phyloP scores from a whole-genome alignment of 768 basidiomycete species.

The Pleurotus sapidus region DNA sequence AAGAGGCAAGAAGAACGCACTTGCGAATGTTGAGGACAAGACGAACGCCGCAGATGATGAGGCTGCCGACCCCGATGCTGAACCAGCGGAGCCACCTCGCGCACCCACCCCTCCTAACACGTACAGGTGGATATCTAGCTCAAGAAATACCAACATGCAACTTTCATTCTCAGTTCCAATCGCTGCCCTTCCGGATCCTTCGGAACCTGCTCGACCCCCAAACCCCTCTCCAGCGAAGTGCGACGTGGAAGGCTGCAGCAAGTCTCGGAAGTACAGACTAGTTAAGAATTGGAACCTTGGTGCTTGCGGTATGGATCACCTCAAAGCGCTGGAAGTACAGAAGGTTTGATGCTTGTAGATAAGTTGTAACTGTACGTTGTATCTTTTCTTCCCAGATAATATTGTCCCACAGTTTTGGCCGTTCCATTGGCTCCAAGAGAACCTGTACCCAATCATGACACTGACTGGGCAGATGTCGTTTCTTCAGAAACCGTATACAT shows the following conservation, averaged over 20 bases:
- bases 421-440: no score
- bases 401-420: no score
- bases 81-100: slow-evolving; percentile 32
- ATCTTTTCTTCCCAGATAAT: no score
- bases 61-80: slow-evolving; percentile 26
- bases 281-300: slow-evolving; percentile 61
- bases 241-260: slow-evolving; percentile 55
- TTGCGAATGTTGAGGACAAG: slow-evolving; percentile 45
- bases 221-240: slow-evolving; percentile 31
- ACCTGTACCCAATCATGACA: no score
- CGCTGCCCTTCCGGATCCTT: slow-evolving; percentile 11
- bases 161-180: slow-evolving; percentile 57
- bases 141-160: slow-evolving; percentile 35
- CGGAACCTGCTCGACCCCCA: slow-evolving; percentile 9
- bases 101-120: slow-evolving; percentile 22
- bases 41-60: slow-evolving; percentile 34
- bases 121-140: slow-evolving; percentile 73
- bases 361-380: no score
- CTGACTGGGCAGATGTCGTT: no score
- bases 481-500: no score
- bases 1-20: slow-evolving; percentile 52
- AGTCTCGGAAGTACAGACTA: slow-evolving; percentile 59
- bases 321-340: slow-evolving; percentile 48
- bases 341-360: neutral
- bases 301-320: slow-evolving; percentile 66